A percentile compares a stretch with the other conserved stretches of the same genome.
phyloP scores from a whole-genome alignment of 306 rosid genomes.

The Sicyos baderoa region DNA sequence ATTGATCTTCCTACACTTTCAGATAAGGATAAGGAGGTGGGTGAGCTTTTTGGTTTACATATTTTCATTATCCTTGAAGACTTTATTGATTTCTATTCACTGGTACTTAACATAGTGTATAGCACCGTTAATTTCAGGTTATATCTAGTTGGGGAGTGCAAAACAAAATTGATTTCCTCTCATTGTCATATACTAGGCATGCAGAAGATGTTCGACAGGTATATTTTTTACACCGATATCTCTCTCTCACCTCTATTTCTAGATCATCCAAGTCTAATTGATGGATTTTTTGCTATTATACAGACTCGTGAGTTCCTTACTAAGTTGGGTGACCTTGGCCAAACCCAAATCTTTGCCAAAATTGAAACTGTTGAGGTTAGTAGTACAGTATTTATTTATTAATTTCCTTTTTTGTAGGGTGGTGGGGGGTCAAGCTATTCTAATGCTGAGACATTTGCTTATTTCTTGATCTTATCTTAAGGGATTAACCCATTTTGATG shows the following conservation, averaged over 20 bases:
- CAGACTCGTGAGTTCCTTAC: constrained; percentile 43
- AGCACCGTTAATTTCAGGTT: constrained; percentile 26
- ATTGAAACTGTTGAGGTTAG: constrained; percentile 44
- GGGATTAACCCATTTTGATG: constrained; percentile 50
- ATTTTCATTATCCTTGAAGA: neutral
- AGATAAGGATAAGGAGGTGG: constrained; percentile 75
- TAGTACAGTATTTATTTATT: neutral
- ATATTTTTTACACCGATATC: neutral
- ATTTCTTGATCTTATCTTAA: neutral
- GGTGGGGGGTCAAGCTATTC: too few species aligned
- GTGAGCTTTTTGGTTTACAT: neutral
- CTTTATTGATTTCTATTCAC: neutral
- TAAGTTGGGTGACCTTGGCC: constrained; percentile 42
- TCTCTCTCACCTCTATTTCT: neutral
- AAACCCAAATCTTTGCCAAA: constrained; percentile 48
- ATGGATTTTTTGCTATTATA: neutral
- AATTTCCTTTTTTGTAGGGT: too few species aligned
- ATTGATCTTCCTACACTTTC: constrained; percentile 89
- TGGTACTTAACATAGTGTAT: constrained; percentile 12
- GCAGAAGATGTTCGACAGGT: constrained; percentile 53
- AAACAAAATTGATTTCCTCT: constrained; percentile 49
- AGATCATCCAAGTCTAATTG: neutral
- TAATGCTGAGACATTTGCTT: neutral
- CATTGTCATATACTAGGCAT: constrained; percentile 45
- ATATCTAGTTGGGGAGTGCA: constrained; percentile 42